Evolutionary conservation across 345 rosid genomes (phyloP).

Genomic region (Acer campestre): DNA sequence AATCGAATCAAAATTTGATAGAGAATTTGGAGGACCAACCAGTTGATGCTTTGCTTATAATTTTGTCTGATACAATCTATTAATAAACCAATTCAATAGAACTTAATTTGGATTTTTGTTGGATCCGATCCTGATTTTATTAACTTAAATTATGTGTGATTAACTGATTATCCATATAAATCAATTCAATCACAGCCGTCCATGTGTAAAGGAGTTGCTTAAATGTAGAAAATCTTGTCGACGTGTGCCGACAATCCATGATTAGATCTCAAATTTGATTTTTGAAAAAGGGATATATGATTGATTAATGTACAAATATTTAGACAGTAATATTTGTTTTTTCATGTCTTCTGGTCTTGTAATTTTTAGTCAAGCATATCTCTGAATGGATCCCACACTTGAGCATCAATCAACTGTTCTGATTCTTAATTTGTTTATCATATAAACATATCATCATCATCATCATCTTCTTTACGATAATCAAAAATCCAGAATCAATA

Average conservation of each 20-base stretch:
- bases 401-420: neutral
- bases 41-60: too few relatives aligned
- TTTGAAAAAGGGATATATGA: neutral
- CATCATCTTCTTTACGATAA: too few relatives aligned
- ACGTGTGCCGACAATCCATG: slow-evolving; percentile 6
- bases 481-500: too few relatives aligned
- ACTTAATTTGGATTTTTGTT: too few relatives aligned
- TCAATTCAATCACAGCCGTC: neutral
- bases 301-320: neutral
- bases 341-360: slow-evolving; percentile 7
- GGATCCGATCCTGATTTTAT: too few relatives aligned
- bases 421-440: neutral
- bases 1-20: too few relatives aligned
- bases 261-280: neutral
- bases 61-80: too few relatives aligned
- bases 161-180: neutral
- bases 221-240: neutral
- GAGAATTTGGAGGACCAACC: too few relatives aligned
- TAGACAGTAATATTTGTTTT: neutral
- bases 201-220: neutral
- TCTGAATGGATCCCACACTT: slow-evolving; percentile 24
- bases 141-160: neutral
- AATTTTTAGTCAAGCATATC: slow-evolving; percentile 19
- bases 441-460: too few relatives aligned
- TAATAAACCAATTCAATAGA: too few relatives aligned